Conservation (phyloP, 2,329 filamentous ascomycete species). For the Lecanicillium sp. region DNA sequence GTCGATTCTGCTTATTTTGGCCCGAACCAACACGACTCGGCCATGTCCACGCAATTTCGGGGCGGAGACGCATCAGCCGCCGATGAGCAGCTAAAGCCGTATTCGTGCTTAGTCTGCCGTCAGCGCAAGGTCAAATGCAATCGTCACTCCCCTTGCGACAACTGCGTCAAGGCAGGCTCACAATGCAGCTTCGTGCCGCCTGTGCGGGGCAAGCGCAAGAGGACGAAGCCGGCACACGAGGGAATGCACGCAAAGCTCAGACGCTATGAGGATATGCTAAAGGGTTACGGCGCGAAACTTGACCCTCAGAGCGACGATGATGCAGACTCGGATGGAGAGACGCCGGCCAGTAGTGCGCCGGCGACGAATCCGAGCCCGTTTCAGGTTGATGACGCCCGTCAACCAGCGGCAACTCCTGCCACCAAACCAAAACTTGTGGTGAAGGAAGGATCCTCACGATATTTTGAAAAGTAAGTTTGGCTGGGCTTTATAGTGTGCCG, state of each 20-base stretch:
- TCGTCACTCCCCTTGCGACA: constrained; percentile 31
- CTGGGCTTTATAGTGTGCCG: background rate
- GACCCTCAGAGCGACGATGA: constrained; percentile 1
- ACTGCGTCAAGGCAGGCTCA: constrained; percentile 30
- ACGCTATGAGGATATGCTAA: constrained; percentile 39
- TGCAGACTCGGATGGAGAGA: background rate
- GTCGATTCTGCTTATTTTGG: background rate
- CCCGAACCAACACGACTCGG: background rate
- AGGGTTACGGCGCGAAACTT: constrained; percentile 6
- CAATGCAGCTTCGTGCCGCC: constrained; percentile 26
- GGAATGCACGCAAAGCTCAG: constrained; percentile 56
- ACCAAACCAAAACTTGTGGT: constrained; percentile 2
- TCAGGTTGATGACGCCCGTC: constrained; percentile 1
- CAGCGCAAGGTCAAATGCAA: constrained; percentile 36
- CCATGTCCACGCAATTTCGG: too few relatives aligned
- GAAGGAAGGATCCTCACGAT: constrained; percentile 5
- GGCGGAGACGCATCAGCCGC: background rate
- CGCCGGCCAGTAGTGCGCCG: background rate
- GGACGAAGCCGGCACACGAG: constrained; percentile 12
- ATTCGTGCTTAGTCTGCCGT: constrained; percentile 27
- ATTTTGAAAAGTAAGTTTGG: constrained; percentile 8
- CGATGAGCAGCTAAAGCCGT: constrained; percentile 2
- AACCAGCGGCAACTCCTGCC: background rate
- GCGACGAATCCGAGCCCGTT: background rate
- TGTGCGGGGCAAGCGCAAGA: constrained; percentile 19